Percentiles rank a stretch among this genome's conserved stretches.
Evolutionary conservation across 176 grass and related monocot species (phyloP).

Genomic region (Aegilops speltoides): DNA sequence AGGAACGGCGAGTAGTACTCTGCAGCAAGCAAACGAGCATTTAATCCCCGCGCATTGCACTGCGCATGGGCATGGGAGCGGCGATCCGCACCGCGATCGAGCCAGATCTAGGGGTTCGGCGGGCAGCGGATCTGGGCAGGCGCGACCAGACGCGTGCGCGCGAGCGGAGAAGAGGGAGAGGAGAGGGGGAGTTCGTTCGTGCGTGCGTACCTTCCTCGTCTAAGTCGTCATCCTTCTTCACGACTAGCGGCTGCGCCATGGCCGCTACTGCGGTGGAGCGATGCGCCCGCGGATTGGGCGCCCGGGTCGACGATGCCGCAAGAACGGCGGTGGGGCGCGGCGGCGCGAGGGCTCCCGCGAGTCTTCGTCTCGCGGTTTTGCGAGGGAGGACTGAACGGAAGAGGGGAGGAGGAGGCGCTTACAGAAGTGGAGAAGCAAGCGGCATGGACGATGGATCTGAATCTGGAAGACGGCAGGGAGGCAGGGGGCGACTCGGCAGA

Average conservation of each 20-base stretch:
- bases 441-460: slow-evolving; percentile 52
- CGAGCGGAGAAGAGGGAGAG: neutral
- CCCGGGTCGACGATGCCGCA: neutral
- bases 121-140: slow-evolving; percentile 17
- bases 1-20: slow-evolving; percentile 95
- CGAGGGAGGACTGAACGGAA: neutral
- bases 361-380: slow-evolving; percentile 9
- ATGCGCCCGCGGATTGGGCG: neutral
- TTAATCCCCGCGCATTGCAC: slow-evolving; percentile 4
- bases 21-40: slow-evolving; percentile 32
- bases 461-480: neutral
- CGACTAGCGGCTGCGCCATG: slow-evolving; percentile 87
- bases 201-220: slow-evolving; percentile 80
- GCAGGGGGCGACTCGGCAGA: too few relatives aligned
- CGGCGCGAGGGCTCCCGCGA: neutral
- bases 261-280: slow-evolving; percentile 22
- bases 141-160: neutral
- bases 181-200: neutral
- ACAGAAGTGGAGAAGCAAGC: slow-evolving; percentile 23
- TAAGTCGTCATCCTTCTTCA: slow-evolving; percentile 97
- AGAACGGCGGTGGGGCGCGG: neutral
- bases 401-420: slow-evolving; percentile 10
- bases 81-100: neutral
- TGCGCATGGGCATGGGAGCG: neutral
- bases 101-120: slow-evolving; percentile 14